A percentile compares a stretch with the other conserved stretches of the same genome.
phyloP scores from a whole-genome alignment of 768 basidiomycete genomes.

The Suillus bovinus region DNA sequence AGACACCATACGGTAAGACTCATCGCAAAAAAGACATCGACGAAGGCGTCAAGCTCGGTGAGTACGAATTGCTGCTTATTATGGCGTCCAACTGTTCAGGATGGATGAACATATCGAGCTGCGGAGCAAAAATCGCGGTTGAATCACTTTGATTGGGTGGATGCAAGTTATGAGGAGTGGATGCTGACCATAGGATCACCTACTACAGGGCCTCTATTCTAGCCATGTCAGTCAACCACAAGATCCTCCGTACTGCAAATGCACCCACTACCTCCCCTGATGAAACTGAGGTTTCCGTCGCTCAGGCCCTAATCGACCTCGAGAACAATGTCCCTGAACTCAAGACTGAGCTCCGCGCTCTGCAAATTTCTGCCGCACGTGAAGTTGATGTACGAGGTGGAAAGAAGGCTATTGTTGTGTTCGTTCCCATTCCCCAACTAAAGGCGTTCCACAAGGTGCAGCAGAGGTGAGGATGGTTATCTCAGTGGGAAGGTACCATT shows the following conservation, averaged over 20 bases:
- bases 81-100: slow-evolving; percentile 12
- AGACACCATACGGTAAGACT: slow-evolving; percentile 13
- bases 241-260: slow-evolving; percentile 96
- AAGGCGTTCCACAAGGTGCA: slow-evolving; percentile 99
- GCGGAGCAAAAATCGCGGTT: slow-evolving; percentile 16
- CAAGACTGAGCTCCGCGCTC: slow-evolving; percentile 91
- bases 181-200: slow-evolving; percentile 39
- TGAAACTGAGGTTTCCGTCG: slow-evolving; percentile 88
- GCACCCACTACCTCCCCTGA: slow-evolving; percentile 88
- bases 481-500: not conserved
- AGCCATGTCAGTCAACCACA: slow-evolving; percentile 75
- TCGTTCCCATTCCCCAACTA: slow-evolving; percentile 95
- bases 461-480: slow-evolving; percentile 59
- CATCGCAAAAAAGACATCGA: slow-evolving; percentile 37
- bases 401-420: slow-evolving; percentile 99
- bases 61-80: slow-evolving; percentile 45
- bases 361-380: slow-evolving; percentile 97
- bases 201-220: slow-evolving; percentile 20
- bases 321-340: slow-evolving; percentile 98
- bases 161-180: slow-evolving; percentile 45
- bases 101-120: slow-evolving; percentile 23
- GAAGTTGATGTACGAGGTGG: slow-evolving; percentile 99
- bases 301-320: slow-evolving; percentile 95
- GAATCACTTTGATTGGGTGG: slow-evolving; percentile 49
- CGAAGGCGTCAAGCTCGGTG: slow-evolving; percentile 69